phyloP scores from a whole-genome alignment of 352 stramenopile genomes.

The Pythium oligandrum region DNA sequence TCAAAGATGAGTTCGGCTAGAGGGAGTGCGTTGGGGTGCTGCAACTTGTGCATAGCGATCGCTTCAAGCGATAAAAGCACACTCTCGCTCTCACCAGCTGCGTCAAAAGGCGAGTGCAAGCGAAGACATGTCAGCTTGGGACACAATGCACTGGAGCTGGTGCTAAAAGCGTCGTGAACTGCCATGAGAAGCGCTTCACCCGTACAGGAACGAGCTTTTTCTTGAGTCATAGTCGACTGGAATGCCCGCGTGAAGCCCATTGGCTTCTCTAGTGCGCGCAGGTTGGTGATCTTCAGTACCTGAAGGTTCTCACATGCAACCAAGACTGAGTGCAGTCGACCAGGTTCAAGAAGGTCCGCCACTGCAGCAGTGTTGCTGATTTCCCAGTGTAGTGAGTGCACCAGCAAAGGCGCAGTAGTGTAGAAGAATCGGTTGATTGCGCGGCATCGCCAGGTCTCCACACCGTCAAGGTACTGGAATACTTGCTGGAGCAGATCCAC shows the following conservation, averaged over 20 bases:
- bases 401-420: slow-evolving; percentile 35
- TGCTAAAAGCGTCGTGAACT: slow-evolving; percentile 25
- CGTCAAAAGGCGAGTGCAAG: slow-evolving; percentile 54
- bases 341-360: no score
- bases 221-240: slow-evolving; percentile 6
- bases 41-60: slow-evolving; percentile 14
- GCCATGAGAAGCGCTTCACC: slow-evolving; percentile 37
- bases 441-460: slow-evolving; percentile 36
- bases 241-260: slow-evolving; percentile 27
- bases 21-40: neutral
- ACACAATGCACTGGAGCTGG: neutral
- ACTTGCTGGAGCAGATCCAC: slow-evolving; percentile 50
- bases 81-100: slow-evolving; percentile 47
- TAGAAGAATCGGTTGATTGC: slow-evolving; percentile 50
- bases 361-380: neutral
- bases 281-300: slow-evolving; percentile 46
- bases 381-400: slow-evolving; percentile 44
- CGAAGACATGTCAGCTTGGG: slow-evolving; percentile 22
- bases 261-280: slow-evolving; percentile 27
- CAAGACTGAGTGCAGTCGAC: no score
- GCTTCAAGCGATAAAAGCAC: slow-evolving; percentile 31
- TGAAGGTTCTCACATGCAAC: slow-evolving; percentile 32
- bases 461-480: slow-evolving; percentile 48
- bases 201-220: slow-evolving; percentile 18
- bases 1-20: slow-evolving; percentile 48